Evolutionary conservation across 2,329 filamentous ascomycete species (phyloP).

Genomic region (Aureobasidium sp.): DNA sequence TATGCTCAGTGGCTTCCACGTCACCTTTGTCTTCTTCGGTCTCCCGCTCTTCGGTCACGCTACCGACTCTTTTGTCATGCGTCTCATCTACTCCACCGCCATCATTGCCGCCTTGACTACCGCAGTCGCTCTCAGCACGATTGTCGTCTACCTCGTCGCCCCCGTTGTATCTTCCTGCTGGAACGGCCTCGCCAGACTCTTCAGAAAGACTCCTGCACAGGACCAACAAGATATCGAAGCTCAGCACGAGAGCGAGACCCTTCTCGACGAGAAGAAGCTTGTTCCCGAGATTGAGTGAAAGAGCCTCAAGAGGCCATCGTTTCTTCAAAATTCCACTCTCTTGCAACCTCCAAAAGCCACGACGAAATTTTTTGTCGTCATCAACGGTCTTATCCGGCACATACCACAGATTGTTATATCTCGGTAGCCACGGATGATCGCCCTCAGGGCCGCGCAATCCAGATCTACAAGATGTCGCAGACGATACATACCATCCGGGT

Average conservation of each 20-base stretch:
- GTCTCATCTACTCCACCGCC: conserved; percentile 7
- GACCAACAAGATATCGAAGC: conserved; percentile 8
- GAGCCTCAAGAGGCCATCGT: not conserved
- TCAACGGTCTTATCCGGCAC: not conserved
- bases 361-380: not conserved
- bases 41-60: conserved; percentile 5
- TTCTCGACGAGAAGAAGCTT: conserved; percentile 7
- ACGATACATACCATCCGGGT: not conserved
- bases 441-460: not conserved
- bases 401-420: not conserved
- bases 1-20: conserved; percentile 11
- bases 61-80: conserved; percentile 8
- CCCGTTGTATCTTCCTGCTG: not conserved
- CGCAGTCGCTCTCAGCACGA: conserved; percentile 1
- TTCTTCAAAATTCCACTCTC: not conserved
- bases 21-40: conserved; percentile 11
- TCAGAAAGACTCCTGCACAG: conserved; percentile 7
- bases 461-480: not conserved
- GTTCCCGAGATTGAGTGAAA: not conserved
- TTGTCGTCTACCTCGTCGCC: not conserved
- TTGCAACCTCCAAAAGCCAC: not conserved
- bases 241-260: not conserved
- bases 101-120: conserved; percentile 9
- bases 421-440: conserved; percentile 1
- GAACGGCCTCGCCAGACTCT: not conserved